Conservation (phyloP, 371 early-diverging fungal species). For the Mortierella sp. region DNA sequence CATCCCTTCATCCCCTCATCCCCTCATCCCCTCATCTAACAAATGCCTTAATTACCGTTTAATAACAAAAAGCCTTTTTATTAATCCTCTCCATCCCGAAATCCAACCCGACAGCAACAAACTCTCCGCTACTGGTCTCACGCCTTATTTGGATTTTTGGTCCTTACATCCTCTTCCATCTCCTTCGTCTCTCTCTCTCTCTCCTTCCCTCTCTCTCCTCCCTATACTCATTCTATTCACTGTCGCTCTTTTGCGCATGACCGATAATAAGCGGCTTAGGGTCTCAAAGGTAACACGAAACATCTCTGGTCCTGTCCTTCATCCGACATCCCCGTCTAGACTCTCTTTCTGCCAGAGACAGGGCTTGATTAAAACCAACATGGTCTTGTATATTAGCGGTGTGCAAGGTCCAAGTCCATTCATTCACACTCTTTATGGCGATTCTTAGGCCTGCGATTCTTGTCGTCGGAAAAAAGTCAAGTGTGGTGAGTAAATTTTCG, state of each 20-base stretch:
- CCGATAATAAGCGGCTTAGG: slow-evolving; percentile 71
- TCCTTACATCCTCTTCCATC: background rate
- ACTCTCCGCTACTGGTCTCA: background rate
- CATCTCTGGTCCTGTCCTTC: background rate
- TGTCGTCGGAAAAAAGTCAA: slow-evolving; percentile 57
- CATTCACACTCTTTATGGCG: background rate
- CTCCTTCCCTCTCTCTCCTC: background rate
- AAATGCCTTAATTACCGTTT: too few relatives aligned
- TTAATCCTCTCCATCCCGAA: too few relatives aligned
- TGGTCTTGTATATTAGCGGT: background rate
- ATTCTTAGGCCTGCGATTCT: slow-evolving; percentile 46
- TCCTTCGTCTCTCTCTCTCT: background rate
- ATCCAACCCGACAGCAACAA: background rate
- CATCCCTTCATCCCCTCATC: too few relatives aligned
- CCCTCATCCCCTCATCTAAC: too few relatives aligned
- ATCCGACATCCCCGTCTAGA: background rate
- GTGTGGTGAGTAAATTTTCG: slow-evolving; percentile 30
- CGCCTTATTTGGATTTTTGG: background rate
- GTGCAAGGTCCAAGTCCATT: background rate
- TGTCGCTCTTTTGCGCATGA: slow-evolving; percentile 23
- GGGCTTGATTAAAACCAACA: too few relatives aligned
- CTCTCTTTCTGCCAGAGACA: too few relatives aligned
- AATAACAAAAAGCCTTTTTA: too few relatives aligned
- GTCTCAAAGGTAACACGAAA: slow-evolving; percentile 61
- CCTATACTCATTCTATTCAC: background rate